A percentile compares a stretch with the other conserved stretches of the same genome.
Conservation (phyloP, 1,284 basidiomycete species). For the Pseudozyma hubeiensis region DNA sequence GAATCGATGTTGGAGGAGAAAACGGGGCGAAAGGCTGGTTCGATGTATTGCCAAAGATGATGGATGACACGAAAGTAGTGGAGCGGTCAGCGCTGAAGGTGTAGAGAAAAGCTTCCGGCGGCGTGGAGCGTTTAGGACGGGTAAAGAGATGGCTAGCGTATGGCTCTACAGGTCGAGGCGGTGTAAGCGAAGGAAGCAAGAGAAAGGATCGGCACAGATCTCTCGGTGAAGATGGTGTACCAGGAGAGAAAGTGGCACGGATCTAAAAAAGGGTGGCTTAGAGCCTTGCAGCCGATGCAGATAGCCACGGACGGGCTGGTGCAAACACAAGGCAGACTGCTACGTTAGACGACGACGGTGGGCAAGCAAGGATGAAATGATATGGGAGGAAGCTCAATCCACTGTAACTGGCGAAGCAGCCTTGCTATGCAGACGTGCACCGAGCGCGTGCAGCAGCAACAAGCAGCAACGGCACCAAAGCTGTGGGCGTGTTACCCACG, state of each 20-base stretch:
- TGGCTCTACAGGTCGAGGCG: constrained; percentile 6
- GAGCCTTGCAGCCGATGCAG: constrained; percentile 15
- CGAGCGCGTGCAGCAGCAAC: constrained; percentile 2
- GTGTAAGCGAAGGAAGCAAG: constrained; percentile 5
- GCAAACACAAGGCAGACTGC: neutral
- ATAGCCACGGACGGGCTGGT: constrained; percentile 9
- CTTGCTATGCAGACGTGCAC: neutral
- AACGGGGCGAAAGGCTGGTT: too few relatives aligned
- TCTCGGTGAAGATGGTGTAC: neutral
- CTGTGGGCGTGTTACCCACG: too few relatives aligned
- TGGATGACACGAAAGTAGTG: too few relatives aligned
- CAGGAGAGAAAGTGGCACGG: neutral
- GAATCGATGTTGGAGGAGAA: too few relatives aligned
- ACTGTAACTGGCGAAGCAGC: neutral
- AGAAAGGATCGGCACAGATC: constrained; percentile 8
- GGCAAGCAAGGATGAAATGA: neutral
- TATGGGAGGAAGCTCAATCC: neutral
- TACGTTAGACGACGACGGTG: neutral
- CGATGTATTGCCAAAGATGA: too few relatives aligned
- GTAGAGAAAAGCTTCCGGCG: constrained; percentile 12
- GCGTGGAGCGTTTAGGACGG: constrained; percentile 7
- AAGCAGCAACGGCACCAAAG: neutral
- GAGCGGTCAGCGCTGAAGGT: neutral
- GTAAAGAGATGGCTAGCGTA: constrained; percentile 5
- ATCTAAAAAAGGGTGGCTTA: neutral